Conservation (phyloP, 805 yeast species). For the Pichia cephalocereana region DNA sequence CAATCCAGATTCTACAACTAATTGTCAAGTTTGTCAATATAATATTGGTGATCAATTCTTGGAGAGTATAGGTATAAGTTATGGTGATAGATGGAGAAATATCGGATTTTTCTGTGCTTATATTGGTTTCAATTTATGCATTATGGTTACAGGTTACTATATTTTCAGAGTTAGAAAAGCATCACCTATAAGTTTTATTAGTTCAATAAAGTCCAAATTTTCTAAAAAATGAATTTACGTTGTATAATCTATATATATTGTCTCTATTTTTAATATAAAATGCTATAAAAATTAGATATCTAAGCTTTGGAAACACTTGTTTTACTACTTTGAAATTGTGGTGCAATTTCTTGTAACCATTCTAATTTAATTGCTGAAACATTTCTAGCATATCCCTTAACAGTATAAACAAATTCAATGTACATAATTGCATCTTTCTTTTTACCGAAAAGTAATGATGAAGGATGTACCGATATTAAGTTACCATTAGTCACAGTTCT, state of each 20-base stretch:
- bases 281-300: no score
- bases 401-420: conserved; percentile 86
- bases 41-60: conserved; percentile 40
- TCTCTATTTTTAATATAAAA: no score
- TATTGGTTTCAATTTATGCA: conserved; percentile 40
- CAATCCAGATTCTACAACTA: conserved; percentile 38
- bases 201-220: no score
- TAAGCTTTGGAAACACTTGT: conserved; percentile 7
- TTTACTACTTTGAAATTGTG: conserved; percentile 45
- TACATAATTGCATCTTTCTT: conserved; percentile 84
- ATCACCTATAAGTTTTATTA: no score
- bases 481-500: conserved; percentile 81
- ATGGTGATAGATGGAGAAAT: conserved; percentile 52
- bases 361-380: conserved; percentile 74
- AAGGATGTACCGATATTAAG: conserved; percentile 81
- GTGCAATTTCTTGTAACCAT: conserved; percentile 82
- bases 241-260: no score
- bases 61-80: conserved; percentile 32
- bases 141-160: conserved; percentile 30
- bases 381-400: conserved; percentile 85
- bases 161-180: conserved; percentile 23
- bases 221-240: no score
- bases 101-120: conserved; percentile 54
- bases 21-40: conserved; percentile 43
- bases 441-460: conserved; percentile 77